Evolutionary conservation across 1,284 basidiomycete species (phyloP), one percentile per base, ranked within the genome.

Genomic region (Pseudozyma thailandica): DNA sequence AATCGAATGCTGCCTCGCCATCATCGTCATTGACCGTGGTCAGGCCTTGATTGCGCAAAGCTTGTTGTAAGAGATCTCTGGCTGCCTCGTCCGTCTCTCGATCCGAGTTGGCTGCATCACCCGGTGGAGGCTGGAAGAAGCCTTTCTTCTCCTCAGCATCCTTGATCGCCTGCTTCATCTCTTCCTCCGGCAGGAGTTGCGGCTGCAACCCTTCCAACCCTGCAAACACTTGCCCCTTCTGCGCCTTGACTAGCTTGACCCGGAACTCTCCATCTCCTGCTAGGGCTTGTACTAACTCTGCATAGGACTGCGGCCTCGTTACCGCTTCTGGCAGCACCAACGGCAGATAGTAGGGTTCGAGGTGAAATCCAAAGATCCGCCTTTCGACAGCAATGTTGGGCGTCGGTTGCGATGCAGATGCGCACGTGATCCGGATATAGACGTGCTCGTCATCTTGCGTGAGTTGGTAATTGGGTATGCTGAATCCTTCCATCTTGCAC

Each of bases 281-380:
- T 23, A 25, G 8, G 3, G 25, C 23, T 16, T 27, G 27, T 3
- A 60, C 26, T 3, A 44, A 21, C 12, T 27, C 26, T 27, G 35
- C 47, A 25, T 59, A 44, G 10, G 38, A 23, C 0, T 20, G 31
- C 2, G 55, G 28, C 18, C 46, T 12, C 7, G 21, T 50, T 13
- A 54, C 69, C 13, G 50, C 25, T 7, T 45, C 51, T 2, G 63
- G 55, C 12, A 72, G 58, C 6, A 72, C 70, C 1, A 68, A 41
- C 13, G 70, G 70, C 26, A 72, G 30, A 44, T 72, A 72, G 37
- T 63, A 68, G 6, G 51, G 38, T 1, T 63, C 64, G 37, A 58
- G 31, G 20, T 63, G 56, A 9, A 72, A 68, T 5, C 63, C 70
- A 60, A 72, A 72, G 49, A 72, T 72, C 13, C 53, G 42, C 7